Percentiles rank a stretch among this genome's conserved stretches.
These are phyloP conservation scores for Furcasterigmium sp. DNA, from an alignment of 2,329 filamentous ascomycete genomes.

Conservation along the genomic window DNA sequence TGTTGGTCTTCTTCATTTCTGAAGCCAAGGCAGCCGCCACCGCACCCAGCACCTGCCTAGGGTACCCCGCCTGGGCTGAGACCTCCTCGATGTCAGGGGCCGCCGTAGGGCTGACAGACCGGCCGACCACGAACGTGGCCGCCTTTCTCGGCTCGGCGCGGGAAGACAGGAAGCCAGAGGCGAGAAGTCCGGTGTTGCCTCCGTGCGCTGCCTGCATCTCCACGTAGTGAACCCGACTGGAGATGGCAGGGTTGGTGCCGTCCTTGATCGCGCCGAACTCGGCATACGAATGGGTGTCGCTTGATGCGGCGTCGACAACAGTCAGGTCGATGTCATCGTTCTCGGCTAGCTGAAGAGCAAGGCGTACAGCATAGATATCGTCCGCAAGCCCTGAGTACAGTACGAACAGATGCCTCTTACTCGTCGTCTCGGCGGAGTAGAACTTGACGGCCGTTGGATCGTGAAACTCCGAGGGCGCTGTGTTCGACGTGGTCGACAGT, in stretches of 20 bases:
- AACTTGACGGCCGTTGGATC: slow-evolving; percentile 4
- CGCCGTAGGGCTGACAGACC: background rate
- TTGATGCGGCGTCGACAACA: slow-evolving; percentile 1
- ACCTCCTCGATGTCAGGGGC: background rate
- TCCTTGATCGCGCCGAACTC: background rate
- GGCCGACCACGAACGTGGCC: slow-evolving; percentile 1
- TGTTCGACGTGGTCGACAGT: background rate
- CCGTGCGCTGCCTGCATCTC: background rate
- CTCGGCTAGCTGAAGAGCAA: background rate
- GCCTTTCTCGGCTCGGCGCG: background rate
- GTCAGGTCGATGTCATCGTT: slow-evolving; percentile 1
- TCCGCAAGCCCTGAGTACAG: slow-evolving; percentile 1
- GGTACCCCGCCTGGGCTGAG: background rate
- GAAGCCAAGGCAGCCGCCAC: background rate
- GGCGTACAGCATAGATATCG: background rate
- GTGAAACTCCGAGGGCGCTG: slow-evolving; percentile 1
- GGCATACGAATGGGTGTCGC: slow-evolving; percentile 1
- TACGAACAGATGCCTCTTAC: background rate
- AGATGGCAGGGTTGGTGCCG: background rate
- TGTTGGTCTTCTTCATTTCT: background rate
- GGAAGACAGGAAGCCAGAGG: background rate
- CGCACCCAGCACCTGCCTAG: background rate
- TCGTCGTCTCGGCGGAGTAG: slow-evolving; percentile 2
- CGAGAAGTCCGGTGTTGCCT: background rate
- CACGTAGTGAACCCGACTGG: background rate